phyloP scores from a whole-genome alignment of 2,329 filamentous ascomycete genomes.

The Hypoxylon sp. region DNA sequence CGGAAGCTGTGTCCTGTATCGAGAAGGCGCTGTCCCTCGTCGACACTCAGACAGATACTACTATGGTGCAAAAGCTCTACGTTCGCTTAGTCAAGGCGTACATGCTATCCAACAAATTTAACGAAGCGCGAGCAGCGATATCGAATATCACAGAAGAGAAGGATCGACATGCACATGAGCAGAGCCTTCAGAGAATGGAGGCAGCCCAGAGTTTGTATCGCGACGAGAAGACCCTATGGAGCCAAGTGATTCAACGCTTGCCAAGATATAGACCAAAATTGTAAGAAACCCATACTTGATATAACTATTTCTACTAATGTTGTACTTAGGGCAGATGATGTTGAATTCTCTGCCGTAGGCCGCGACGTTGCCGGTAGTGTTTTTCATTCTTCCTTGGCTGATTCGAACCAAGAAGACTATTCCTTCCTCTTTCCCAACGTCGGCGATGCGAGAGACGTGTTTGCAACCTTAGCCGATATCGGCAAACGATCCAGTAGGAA shows the following conservation, averaged over 20 bases:
- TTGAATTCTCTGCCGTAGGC: background rate
- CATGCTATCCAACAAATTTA: background rate
- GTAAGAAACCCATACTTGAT: background rate
- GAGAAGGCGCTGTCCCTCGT: conserved; percentile 2
- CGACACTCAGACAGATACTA: background rate
- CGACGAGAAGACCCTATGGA: background rate
- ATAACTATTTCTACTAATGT: background rate
- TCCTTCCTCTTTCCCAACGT: conserved; percentile 11
- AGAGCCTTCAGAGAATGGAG: background rate
- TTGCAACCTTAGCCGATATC: conserved; percentile 2
- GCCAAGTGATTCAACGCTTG: background rate
- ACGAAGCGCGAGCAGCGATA: conserved; percentile 2
- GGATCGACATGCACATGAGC: background rate
- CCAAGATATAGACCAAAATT: conserved; percentile 6
- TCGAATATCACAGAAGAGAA: conserved; percentile 5
- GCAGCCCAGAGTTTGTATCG: background rate
- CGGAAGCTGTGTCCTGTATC: background rate
- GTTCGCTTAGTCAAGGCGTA: background rate
- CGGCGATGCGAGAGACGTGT: conserved; percentile 7
- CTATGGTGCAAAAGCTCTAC: background rate
- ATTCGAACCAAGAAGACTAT: background rate
- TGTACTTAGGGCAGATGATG: background rate
- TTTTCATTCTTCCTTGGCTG: background rate
- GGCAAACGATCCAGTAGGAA: background rate
- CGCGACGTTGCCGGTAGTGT: background rate